Base-by-base conservation (phyloP, 2,329 filamentous ascomycete genomes). In the Penicillium sp. region DNA sequence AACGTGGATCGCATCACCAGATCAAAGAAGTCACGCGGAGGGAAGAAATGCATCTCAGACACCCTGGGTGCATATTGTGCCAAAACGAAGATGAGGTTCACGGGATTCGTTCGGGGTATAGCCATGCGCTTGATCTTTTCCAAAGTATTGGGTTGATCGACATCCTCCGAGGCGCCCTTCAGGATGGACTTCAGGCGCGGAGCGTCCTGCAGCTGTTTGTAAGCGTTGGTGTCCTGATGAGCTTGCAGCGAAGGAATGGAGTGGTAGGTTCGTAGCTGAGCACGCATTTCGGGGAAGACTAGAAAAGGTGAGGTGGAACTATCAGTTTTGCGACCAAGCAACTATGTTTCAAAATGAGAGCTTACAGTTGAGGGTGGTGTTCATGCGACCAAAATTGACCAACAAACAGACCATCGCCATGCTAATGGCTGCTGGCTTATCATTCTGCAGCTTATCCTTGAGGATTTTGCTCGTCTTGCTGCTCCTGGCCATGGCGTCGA, bases 261-360 rank as follows among this genome's bases (percentile, higher is more conserved):
- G 72, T 99, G 94, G 77, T 99, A 99, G 33, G 94, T 99, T 72
- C 94, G 88, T 29, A 99, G 82, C 71, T 99, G 94, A 27, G 94
- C 94, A 75, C 94, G 89, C 94, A 99, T 99, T 74, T 99, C 94
- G 22, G 94, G 94, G 72, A 99, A 99, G 81, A 99, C 94, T 96
- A 71, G 50, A 57, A 18, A 48, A 33, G 26, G 46, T 4, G 45
- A 40, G 37, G 22, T 40, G 18, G 26, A 48, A 22, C 7, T 44
- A 41, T 59, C 33, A 56, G 49, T 48, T 49, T 37, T 46, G 7
- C 44, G 37, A 54, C 11, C 26, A 31, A 26, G 14, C n/a, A 23
- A 12, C 6, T 4, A 15, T 27, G 6, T 41, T 22, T n/a, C 6
- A 26, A 11, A 40, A 27, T 6, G 15, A 29, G 20, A 15, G 23